A percentile compares a stretch with the other conserved stretches of the same genome.
Evolutionary conservation across 441 rosid genomes (phyloP).

Genomic region (Corymbia citriodora): DNA sequence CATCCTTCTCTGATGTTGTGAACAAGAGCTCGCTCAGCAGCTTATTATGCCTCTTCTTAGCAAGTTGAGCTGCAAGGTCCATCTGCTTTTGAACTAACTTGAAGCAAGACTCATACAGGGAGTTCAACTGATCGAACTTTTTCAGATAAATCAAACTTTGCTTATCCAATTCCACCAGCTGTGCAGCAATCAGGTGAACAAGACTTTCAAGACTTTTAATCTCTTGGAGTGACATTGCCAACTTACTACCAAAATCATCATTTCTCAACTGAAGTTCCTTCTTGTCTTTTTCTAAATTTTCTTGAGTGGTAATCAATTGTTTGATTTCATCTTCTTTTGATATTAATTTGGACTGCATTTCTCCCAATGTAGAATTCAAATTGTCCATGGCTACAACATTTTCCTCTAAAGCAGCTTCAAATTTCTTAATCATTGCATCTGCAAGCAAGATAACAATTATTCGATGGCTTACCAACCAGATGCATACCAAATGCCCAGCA

Average conservation of each 20-base stretch:
- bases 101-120: conserved; percentile 43
- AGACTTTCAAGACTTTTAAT: conserved; percentile 46
- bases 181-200: conserved; percentile 32
- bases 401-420: conserved; percentile 45
- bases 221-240: conserved; percentile 43
- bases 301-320: conserved; percentile 33
- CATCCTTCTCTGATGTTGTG: conserved; percentile 44
- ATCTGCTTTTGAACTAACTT: conserved; percentile 44
- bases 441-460: conserved; percentile 9
- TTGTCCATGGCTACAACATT: conserved; percentile 37
- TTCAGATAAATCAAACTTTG: conserved; percentile 36
- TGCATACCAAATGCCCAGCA: neutral
- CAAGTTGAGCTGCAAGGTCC: conserved; percentile 36
- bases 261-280: conserved; percentile 36
- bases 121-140: conserved; percentile 53
- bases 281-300: conserved; percentile 56
- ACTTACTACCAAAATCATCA: conserved; percentile 35
- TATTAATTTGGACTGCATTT: conserved; percentile 34
- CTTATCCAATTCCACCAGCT: conserved; percentile 53
- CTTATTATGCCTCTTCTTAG: conserved; percentile 41
- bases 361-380: conserved; percentile 54
- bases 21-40: conserved; percentile 47
- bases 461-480: neutral
- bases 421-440: conserved; percentile 52
- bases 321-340: conserved; percentile 54